Percentiles rank a stretch among this genome's conserved stretches.
Evolutionary conservation across 1,284 basidiomycete species (phyloP).

Genomic region (Rhodotorula sp.): DNA sequence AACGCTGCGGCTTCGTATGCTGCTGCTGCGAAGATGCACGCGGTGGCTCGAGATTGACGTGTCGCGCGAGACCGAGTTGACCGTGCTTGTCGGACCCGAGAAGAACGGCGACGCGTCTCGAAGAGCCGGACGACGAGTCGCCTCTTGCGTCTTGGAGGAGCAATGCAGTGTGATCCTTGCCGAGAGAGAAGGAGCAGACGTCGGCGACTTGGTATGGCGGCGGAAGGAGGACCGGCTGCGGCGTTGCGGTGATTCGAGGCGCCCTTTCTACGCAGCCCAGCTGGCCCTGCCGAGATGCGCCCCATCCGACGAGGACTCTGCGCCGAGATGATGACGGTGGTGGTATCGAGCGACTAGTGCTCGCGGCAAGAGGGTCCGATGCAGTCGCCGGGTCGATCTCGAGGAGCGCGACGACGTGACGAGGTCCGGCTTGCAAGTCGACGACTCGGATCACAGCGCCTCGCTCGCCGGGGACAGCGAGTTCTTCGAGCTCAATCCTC

Average conservation of each 20-base stretch:
- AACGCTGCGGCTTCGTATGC: background rate
- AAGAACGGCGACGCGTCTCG: background rate
- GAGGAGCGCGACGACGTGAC: constrained; percentile 64
- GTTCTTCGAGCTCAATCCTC: constrained; percentile 21
- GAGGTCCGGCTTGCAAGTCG: constrained; percentile 63
- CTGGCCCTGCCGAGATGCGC: constrained; percentile 75
- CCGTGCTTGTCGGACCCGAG: constrained; percentile 61
- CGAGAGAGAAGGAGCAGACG: constrained; percentile 19
- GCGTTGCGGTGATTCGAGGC: background rate
- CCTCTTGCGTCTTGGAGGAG: background rate
- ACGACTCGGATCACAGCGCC: constrained; percentile 36
- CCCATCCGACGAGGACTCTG: constrained; percentile 68
- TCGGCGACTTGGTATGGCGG: background rate
- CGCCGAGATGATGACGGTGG: constrained; percentile 1
- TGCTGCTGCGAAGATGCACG: background rate
- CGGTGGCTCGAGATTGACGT: no score
- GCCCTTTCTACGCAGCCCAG: constrained; percentile 54
- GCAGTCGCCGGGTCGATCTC: background rate
- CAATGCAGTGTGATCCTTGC: constrained; percentile 39
- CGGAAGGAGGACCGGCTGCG: constrained; percentile 51
- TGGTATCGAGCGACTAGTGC: background rate
- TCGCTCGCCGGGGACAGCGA: constrained; percentile 23
- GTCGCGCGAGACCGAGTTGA: constrained; percentile 57
- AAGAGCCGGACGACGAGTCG: background rate
- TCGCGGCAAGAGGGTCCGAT: no score